These are phyloP conservation scores for Pichia membranifaciens DNA, from an alignment of 805 yeast species.

Conservation along the genomic window DNA sequence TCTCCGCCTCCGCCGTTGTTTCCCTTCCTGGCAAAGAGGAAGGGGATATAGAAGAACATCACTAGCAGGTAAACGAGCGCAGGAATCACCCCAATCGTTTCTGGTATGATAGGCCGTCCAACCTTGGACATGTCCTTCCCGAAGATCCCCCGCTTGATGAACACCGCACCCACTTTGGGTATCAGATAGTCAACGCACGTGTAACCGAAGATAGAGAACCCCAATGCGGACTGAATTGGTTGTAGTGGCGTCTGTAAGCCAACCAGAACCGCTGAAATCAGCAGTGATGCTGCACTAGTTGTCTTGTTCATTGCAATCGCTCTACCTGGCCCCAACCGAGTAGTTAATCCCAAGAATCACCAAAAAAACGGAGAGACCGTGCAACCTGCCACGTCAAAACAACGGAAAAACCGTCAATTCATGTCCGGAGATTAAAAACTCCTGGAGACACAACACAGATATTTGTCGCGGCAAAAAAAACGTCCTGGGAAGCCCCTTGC, in stretches of 20 bases:
- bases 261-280: background rate
- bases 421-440: background rate
- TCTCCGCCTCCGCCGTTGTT: no score
- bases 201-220: slow-evolving; percentile 66
- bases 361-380: no score
- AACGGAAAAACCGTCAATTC: background rate
- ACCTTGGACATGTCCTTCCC: slow-evolving; percentile 80
- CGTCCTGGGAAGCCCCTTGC: no score
- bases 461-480: background rate
- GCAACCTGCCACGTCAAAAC: background rate
- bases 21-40: slow-evolving; percentile 58
- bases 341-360: no score
- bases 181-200: slow-evolving; percentile 52
- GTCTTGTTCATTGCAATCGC: background rate
- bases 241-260: background rate
- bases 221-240: slow-evolving; percentile 56
- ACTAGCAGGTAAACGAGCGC: slow-evolving; percentile 75
- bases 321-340: no score
- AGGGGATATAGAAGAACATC: slow-evolving; percentile 83
- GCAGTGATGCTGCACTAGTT: background rate
- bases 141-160: slow-evolving; percentile 70
- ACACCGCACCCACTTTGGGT: slow-evolving; percentile 61
- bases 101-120: slow-evolving; percentile 76
- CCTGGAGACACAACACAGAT: no score
- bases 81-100: slow-evolving; percentile 86